Evolutionary conservation across 208 protist species (phyloP), one percentile per base, ranked within the genome.

Genomic region (Zelonia costaricensis): DNA sequence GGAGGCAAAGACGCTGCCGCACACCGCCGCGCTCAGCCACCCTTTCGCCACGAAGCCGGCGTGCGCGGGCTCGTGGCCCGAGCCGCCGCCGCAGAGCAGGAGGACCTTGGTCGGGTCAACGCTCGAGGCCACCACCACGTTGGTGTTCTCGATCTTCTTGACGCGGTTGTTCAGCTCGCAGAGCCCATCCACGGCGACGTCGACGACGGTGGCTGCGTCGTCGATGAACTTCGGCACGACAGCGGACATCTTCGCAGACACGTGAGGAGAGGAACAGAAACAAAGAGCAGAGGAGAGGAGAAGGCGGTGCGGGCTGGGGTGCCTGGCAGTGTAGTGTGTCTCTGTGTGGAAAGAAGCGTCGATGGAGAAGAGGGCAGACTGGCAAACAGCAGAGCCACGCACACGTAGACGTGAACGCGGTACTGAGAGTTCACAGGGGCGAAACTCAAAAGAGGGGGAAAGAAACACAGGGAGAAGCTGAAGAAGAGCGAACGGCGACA

Each of bases 11-110:
- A 98, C 86, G 42, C 78, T 76, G 43, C 91, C 96, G 57, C 67
- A 87, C 15, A 98, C 91, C 10, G 89, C 93, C 12, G 89, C 96
- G 59, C 66, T 82, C n/a, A 98, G 55, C 90, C 97, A 96, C 6
- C 93, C 92, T 6, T 71, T 53, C 6, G 73, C 92, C 18, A 98
- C 82, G 63, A 84, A 97, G 8, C 86, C 82, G 7, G 71, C 84
- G 67, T 97, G 92, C 13, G 76, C 74, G 9, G 93, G 93, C 58
- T 98, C 93, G 74, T 98, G 96, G 2, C 94, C 96, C 44, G 45
- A 62, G 27, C 96, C 96, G 45, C 94, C 96, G 27, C 94, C 95
- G 58, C 75, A 82, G 7, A 96, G 33, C 25, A 97, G 45, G 3
- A 80, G 58, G 28, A 97, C 93, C 69, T 85, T 75, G 18, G 40